These are phyloP conservation scores for Oryza australiensis DNA, from an alignment of 176 grass and related monocot species.

Conservation along the genomic window DNA sequence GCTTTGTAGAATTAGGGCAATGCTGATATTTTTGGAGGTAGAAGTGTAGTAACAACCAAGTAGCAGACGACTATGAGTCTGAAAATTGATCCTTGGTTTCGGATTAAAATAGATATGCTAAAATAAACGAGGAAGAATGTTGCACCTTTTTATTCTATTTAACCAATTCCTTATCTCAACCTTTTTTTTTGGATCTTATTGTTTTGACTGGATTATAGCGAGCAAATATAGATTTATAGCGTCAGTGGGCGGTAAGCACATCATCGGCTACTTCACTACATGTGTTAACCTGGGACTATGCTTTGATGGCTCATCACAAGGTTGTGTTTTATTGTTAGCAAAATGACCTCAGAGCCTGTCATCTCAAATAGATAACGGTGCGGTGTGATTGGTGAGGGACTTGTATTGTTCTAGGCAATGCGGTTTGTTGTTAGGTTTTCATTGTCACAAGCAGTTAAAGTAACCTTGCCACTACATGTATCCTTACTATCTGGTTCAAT, in stretches of 20 bases:
- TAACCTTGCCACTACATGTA: not conserved
- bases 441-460: not conserved
- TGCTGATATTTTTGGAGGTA: too few species aligned
- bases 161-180: not conserved
- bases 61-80: not conserved
- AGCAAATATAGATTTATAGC: not conserved
- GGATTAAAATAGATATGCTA: not conserved
- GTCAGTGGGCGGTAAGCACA: not conserved
- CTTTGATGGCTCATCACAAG: not conserved
- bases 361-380: not conserved
- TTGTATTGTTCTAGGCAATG: not conserved
- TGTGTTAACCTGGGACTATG: not conserved
- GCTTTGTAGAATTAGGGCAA: too few species aligned
- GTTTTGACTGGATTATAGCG: not conserved
- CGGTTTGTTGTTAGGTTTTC: not conserved
- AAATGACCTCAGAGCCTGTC: not conserved
- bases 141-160: not conserved
- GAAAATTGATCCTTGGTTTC: not conserved
- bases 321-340: not conserved
- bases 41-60: too few species aligned
- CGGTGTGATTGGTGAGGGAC: not conserved
- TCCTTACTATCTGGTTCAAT: too few species aligned
- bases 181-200: too few species aligned
- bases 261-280: not conserved
- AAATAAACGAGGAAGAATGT: not conserved